Conservation (phyloP, 208 protist genomes). For the Acanthamoeba castellanii region DNA sequence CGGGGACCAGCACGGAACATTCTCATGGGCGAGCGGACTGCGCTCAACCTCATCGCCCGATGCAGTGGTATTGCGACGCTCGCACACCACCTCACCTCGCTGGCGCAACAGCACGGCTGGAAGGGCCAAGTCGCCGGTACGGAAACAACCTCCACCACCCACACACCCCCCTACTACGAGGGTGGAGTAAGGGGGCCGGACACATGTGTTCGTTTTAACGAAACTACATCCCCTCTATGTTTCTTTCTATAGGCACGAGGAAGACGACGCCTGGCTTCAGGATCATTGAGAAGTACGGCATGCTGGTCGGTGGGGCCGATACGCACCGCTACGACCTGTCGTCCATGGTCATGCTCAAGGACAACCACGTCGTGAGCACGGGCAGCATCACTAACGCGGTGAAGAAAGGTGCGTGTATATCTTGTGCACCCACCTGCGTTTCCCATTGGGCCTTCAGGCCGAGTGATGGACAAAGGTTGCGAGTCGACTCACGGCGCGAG, state of each 20-base stretch:
- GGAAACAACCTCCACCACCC: no score
- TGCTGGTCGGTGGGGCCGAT: slow-evolving; percentile 90
- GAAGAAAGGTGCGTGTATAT: slow-evolving; percentile 72
- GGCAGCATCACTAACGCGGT: slow-evolving; percentile 86
- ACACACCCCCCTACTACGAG: no score
- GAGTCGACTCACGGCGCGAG: no score
- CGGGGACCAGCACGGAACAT: slow-evolving; percentile 83
- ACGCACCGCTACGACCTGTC: slow-evolving; percentile 92
- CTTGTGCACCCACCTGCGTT: no score
- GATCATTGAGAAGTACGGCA: slow-evolving; percentile 92
- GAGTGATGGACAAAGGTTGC: no score
- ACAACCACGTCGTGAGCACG: slow-evolving; percentile 91
- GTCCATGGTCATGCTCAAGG: slow-evolving; percentile 94
- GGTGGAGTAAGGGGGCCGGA: no score
- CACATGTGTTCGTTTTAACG: no score
- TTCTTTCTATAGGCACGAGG: slow-evolving; percentile 81
- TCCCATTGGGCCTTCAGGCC: no score
- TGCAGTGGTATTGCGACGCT: slow-evolving; percentile 87
- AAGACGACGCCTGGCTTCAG: slow-evolving; percentile 93
- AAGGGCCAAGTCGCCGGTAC: slow-evolving; percentile 85
- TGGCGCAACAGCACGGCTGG: slow-evolving; percentile 71
- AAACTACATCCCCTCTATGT: no score
- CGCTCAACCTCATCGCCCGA: slow-evolving; percentile 90
- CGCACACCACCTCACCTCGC: slow-evolving; percentile 25
- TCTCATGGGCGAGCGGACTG: slow-evolving; percentile 90